Conservation (phyloP, 495 filamentous ascomycete genomes). For the Penicillium mononematosum region DNA sequence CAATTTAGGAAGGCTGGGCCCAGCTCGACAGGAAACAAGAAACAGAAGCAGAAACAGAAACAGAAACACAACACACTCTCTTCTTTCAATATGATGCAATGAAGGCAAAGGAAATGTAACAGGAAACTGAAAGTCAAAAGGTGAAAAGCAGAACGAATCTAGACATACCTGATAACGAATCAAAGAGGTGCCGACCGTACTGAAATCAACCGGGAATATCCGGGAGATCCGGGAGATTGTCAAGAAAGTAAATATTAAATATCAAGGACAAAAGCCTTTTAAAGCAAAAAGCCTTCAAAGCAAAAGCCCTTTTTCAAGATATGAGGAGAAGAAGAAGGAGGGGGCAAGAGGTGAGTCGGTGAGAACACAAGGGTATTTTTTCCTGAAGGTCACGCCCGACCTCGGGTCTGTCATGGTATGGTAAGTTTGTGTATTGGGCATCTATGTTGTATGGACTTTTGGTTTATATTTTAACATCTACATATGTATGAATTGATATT, state of each 20-base stretch:
- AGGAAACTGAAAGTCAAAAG: neutral
- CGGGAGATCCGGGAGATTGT: neutral
- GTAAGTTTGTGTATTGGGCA: slow-evolving; percentile 25
- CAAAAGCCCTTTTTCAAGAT: too few species aligned
- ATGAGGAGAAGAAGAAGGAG: slow-evolving; percentile 1
- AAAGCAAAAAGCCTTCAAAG: slow-evolving; percentile 1
- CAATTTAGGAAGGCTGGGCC: slow-evolving; percentile 11
- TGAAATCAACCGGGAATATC: slow-evolving; percentile 3
- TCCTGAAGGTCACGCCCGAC: slow-evolving; percentile 13
- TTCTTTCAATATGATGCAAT: neutral
- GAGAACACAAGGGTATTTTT: slow-evolving; percentile 31
- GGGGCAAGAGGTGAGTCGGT: slow-evolving; percentile 29
- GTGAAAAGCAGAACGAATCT: neutral
- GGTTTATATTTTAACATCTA: too few species aligned
- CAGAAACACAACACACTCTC: neutral
- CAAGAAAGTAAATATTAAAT: slow-evolving; percentile 19
- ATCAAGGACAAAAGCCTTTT: slow-evolving; percentile 32
- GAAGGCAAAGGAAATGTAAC: neutral
- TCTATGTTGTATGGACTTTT: neutral
- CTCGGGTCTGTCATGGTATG: slow-evolving; percentile 10
- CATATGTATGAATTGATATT: too few species aligned
- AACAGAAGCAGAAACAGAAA: neutral
- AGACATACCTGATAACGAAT: slow-evolving; percentile 12
- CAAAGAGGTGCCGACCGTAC: slow-evolving; percentile 8
- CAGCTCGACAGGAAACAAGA: slow-evolving; percentile 8